Conservation (phyloP, 306 rosid species). For the Hippophae tibetana region DNA sequence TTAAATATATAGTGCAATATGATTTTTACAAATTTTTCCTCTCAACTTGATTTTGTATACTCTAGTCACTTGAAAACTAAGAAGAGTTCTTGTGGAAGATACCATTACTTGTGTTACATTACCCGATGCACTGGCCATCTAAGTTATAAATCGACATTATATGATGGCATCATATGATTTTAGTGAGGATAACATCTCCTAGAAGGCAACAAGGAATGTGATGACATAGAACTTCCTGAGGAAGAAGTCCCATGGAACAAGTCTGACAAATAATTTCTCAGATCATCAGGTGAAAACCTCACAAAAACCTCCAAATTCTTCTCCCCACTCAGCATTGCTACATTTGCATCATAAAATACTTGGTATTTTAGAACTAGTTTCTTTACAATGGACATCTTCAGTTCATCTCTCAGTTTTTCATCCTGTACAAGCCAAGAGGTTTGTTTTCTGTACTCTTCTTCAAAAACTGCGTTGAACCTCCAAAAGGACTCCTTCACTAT, state of each 20-base stretch:
- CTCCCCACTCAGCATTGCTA: constrained; percentile 13
- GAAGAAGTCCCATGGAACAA: constrained; percentile 33
- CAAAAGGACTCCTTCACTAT: constrained; percentile 20
- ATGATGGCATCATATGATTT: neutral
- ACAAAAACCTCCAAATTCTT: constrained; percentile 18
- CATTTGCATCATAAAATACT: constrained; percentile 22
- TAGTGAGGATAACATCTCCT: constrained; percentile 3
- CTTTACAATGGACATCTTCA: constrained; percentile 35
- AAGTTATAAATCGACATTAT: neutral
- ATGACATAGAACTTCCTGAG: constrained; percentile 13
- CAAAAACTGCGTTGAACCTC: constrained; percentile 32
- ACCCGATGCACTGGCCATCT: neutral
- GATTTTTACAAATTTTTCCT: neutral
- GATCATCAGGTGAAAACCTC: constrained; percentile 39
- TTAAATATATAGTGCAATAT: neutral
- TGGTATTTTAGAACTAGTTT: constrained; percentile 29
- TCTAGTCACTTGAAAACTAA: neutral
- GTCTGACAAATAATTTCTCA: constrained; percentile 48
- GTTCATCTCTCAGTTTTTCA: constrained; percentile 32
- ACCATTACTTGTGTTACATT: neutral
- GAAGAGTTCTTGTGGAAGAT: neutral
- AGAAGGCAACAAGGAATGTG: constrained; percentile 10
- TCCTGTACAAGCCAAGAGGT: constrained; percentile 36
- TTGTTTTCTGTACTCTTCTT: constrained; percentile 38
- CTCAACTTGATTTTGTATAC: neutral